A percentile compares a stretch with the other conserved stretches of the same genome.
Conservation (phyloP, 305 asterid genomes). For the Fraxinus baroniana region DNA sequence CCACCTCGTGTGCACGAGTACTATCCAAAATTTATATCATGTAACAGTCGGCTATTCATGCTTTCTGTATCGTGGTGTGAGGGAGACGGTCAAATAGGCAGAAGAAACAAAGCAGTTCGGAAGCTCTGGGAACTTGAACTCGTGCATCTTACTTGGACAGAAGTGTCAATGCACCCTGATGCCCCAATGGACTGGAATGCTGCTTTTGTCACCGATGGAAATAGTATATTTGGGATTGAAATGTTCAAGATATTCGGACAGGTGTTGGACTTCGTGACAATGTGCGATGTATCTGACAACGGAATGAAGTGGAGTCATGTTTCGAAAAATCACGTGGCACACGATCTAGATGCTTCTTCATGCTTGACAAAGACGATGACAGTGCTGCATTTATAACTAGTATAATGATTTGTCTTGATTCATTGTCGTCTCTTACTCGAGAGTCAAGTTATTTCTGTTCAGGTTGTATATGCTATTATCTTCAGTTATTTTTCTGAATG, state of each 20-base stretch:
- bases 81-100: conserved; percentile 86
- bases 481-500: conserved; percentile 2
- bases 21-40: conserved; percentile 71
- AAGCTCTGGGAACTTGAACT: conserved; percentile 94
- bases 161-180: conserved; percentile 76
- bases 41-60: conserved; percentile 60
- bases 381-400: conserved; percentile 55
- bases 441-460: conserved; percentile 23
- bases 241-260: conserved; percentile 97
- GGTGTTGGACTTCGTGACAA: conserved; percentile 80
- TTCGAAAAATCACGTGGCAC: conserved; percentile 66
- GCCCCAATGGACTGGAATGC: conserved; percentile 99
- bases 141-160: conserved; percentile 50
- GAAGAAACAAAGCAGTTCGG: conserved; percentile 92
- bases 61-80: conserved; percentile 95
- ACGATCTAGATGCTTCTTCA: conserved; percentile 77
- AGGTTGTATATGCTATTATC: conserved; percentile 10
- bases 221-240: conserved; percentile 69
- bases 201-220: conserved; percentile 67
- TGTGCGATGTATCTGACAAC: conserved; percentile 43
- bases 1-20: conserved; percentile 89
- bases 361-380: conserved; percentile 89
- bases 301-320: conserved; percentile 64
- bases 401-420: neutral
- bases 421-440: neutral